Base-by-base conservation (phyloP, 805 yeast species). In the Yamadazyma insecticola region DNA sequence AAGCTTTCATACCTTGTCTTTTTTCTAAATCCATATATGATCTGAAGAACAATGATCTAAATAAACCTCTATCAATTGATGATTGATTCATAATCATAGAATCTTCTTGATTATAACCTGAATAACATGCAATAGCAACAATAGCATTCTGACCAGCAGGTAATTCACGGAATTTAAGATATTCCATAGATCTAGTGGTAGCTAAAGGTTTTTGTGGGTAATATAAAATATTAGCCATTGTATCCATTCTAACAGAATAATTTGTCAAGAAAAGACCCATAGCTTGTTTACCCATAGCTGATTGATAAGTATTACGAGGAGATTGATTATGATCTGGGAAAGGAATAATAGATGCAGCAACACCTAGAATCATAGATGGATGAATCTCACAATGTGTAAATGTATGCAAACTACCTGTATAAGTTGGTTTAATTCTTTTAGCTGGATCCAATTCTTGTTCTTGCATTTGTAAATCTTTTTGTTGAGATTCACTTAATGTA, bases 211-310 rank as follows among this genome's bases (percentile, higher is more conserved):
- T 92, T 57, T 92, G 98, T 24, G 98, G 98, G 55, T 92, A 92
- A 56, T 92, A 92, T 46, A 92, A 71, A 48, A 92, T 90, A 55
- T 92, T 92, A 7, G 98, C 97, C 98, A 92, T 92, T 1, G 98
- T 92, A 62, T 92, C 98, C 98, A 92, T 92, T 66, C 98, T 85
- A 32, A 90, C 96, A 37, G 81, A 76, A 60, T 90, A 92, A 55
- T 92, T 92, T 4, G 98, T 92, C 50, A 90, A 72, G 60, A 85
- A 90, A 7, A 92, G 97, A 56, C 98, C 98, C 98, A 92, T 92
- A 36, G 98, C 98, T 67, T 92, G 98, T 63, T 92, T 92, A 78
- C 98, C 98, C 98, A 92, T 92, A 43, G 98, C 98, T 57, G 96
- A 89, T 69, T 92, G 98, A 63, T 92, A 92, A 3, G 98, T 92